phyloP scores from a whole-genome alignment of 306 rosid species.

The Quercus suber region DNA sequence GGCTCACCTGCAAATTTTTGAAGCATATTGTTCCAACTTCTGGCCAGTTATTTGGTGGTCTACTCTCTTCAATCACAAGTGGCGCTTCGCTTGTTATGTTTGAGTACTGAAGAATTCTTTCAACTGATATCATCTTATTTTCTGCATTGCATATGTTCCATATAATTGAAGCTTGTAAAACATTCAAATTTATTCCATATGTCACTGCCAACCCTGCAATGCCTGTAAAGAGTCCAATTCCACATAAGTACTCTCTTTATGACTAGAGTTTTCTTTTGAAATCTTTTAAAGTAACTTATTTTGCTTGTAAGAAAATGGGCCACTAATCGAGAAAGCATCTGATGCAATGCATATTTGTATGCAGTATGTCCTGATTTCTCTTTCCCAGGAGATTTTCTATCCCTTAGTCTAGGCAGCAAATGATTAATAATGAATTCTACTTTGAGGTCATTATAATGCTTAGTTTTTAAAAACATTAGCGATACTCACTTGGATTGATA shows the following conservation, averaged over 20 bases:
- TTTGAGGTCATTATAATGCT: neutral
- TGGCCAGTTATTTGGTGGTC: slow-evolving; percentile 89
- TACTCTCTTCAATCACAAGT: slow-evolving; percentile 57
- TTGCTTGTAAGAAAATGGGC: neutral
- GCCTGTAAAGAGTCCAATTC: slow-evolving; percentile 48
- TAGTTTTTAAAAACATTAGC: neutral
- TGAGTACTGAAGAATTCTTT: slow-evolving; percentile 84
- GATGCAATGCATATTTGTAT: neutral
- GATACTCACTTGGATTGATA: slow-evolving; percentile 83
- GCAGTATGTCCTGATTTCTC: neutral
- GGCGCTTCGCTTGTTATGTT: slow-evolving; percentile 81
- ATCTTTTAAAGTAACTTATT: neutral
- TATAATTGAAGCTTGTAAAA: slow-evolving; percentile 77
- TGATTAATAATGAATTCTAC: too few relatives aligned
- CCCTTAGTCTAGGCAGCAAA: neutral
- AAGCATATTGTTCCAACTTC: slow-evolving; percentile 76
- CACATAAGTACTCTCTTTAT: neutral
- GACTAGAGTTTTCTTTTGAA: neutral
- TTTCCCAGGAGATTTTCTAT: neutral
- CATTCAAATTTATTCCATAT: slow-evolving; percentile 90
- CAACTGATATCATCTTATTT: slow-evolving; percentile 95
- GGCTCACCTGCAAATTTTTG: slow-evolving; percentile 62
- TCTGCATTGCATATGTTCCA: slow-evolving; percentile 98
- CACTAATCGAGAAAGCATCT: neutral
- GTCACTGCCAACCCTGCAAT: slow-evolving; percentile 97